Evolutionary conservation across 139 green algal species (phyloP).

Genomic region (Tetradesmus obliquus): DNA sequence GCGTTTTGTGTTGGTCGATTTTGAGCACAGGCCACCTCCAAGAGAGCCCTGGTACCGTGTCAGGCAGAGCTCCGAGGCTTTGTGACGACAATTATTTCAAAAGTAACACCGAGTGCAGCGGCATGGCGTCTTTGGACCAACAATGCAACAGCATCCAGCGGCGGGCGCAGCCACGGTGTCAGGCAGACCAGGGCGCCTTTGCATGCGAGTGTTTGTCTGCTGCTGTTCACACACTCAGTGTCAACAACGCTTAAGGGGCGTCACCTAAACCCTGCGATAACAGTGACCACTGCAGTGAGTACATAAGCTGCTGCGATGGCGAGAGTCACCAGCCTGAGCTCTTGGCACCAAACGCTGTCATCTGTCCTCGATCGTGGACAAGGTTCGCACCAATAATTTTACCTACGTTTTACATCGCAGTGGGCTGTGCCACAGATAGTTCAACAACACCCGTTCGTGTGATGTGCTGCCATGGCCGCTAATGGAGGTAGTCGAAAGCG

Average conservation of each 20-base stretch:
- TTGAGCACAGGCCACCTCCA: not conserved
- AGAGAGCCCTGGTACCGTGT: not conserved
- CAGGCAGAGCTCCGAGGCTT: not conserved
- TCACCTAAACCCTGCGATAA: not conserved
- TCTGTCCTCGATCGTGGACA: not conserved
- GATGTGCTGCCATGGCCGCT: constrained; percentile 21
- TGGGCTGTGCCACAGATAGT: constrained; percentile 7
- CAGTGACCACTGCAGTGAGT: constrained; percentile 1
- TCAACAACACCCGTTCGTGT: constrained; percentile 22
- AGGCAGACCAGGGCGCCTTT: not conserved
- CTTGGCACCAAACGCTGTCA: not conserved
- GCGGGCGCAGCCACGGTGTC: not conserved
- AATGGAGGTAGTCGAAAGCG: constrained; percentile 21
- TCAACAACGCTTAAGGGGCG: not conserved
- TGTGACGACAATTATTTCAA: not conserved
- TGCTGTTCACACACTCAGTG: not conserved
- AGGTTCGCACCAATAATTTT: not conserved
- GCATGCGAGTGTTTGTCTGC: not conserved
- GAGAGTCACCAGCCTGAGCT: not conserved
- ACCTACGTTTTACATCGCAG: not conserved
- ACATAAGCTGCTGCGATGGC: not conserved
- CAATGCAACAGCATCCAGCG: not conserved
- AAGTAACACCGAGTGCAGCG: not conserved
- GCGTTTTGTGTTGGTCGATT: not conserved
- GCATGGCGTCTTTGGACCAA: not conserved